Conservation (phyloP, 139 green algal species). For the Picochlorum costavermella region DNA sequence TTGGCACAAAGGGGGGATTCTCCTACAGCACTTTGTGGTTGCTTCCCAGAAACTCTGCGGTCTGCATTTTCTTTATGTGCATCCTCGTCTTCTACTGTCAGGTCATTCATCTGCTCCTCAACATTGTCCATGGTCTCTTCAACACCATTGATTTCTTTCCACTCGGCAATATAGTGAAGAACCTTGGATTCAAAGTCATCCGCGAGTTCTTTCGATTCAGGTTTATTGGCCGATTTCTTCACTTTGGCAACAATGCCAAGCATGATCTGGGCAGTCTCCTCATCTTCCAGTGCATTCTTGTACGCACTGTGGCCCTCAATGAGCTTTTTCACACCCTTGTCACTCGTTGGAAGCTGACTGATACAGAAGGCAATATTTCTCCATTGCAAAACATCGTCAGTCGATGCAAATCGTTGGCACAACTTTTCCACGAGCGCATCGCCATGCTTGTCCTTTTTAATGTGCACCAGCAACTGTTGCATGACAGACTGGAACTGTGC, state of each 20-base stretch:
- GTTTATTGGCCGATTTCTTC: constrained; percentile 33
- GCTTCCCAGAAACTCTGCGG: too few species aligned
- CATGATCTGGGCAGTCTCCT: constrained; percentile 43
- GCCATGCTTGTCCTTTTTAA: constrained; percentile 76
- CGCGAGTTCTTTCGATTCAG: constrained; percentile 33
- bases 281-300: constrained; percentile 62
- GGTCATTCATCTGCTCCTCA: constrained; percentile 2
- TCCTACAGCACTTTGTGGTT: too few species aligned
- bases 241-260: constrained; percentile 36
- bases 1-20: too few species aligned
- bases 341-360: constrained; percentile 59
- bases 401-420: constrained; percentile 47
- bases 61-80: too few species aligned
- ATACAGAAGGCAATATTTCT: constrained; percentile 82
- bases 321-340: constrained; percentile 71
- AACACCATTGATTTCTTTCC: neutral
- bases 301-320: constrained; percentile 66
- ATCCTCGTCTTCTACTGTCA: too few species aligned
- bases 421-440: constrained; percentile 73
- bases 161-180: constrained; percentile 12
- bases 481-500: constrained; percentile 60
- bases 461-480: constrained; percentile 42
- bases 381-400: constrained; percentile 44
- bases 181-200: constrained; percentile 31
- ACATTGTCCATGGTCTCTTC: neutral